Percentiles rank a stretch among this genome's conserved stretches.
These are phyloP conservation scores for Haplographium delicatum DNA, from an alignment of 495 filamentous ascomycete genomes.

Conservation along the genomic window DNA sequence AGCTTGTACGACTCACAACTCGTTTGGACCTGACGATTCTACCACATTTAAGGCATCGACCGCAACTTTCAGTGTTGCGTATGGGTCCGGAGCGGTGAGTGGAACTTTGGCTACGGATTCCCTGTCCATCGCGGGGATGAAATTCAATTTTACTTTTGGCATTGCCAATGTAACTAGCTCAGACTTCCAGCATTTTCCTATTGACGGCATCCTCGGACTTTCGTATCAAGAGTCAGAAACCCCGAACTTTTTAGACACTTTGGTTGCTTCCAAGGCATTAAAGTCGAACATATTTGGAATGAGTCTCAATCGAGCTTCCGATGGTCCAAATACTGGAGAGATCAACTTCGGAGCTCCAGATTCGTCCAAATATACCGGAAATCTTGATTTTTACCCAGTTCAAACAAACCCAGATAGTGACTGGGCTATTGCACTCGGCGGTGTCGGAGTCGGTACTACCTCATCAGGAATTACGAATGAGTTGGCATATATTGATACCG, in stretches of 20 bases:
- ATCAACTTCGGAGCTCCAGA: slow-evolving; percentile 73
- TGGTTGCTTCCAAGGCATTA: slow-evolving; percentile 53
- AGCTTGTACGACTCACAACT: slow-evolving; percentile 61
- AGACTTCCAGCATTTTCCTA: slow-evolving; percentile 68
- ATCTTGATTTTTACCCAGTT: slow-evolving; percentile 51
- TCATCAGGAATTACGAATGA: slow-evolving; percentile 42
- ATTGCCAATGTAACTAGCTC: slow-evolving; percentile 58
- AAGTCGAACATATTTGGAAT: slow-evolving; percentile 62
- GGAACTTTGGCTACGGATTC: slow-evolving; percentile 60
- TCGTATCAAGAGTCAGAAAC: slow-evolving; percentile 45
- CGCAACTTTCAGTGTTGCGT: slow-evolving; percentile 53
- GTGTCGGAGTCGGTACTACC: slow-evolving; percentile 53
- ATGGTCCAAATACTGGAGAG: slow-evolving; percentile 64
- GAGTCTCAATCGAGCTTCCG: slow-evolving; percentile 56
- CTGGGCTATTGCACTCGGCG: slow-evolving; percentile 68
- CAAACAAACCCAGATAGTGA: slow-evolving; percentile 31
- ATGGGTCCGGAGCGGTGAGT: slow-evolving; percentile 65
- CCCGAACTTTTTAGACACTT: slow-evolving; percentile 57
- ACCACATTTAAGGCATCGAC: slow-evolving; percentile 43
- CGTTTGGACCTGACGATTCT: slow-evolving; percentile 57
- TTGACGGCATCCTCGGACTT: slow-evolving; percentile 86
- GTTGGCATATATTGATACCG: slow-evolving; percentile 72
- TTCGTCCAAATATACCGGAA: slow-evolving; percentile 55
- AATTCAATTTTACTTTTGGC: slow-evolving; percentile 59
- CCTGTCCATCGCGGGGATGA: slow-evolving; percentile 58